These are phyloP conservation scores for Datisca glomerata DNA, from an alignment of 306 rosid species.

Conservation along the genomic window DNA sequence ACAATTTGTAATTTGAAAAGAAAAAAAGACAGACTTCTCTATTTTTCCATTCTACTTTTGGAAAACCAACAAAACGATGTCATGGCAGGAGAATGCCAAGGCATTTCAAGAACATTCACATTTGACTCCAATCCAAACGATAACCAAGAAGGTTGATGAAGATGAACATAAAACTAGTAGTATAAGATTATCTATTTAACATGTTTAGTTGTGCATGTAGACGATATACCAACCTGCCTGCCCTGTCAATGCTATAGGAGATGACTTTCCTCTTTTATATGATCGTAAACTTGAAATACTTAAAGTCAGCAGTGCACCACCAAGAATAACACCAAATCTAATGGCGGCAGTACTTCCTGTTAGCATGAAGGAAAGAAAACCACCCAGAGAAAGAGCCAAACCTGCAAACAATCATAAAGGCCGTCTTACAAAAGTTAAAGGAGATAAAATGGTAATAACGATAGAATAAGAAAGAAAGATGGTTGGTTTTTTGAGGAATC, in stretches of 20 bases:
- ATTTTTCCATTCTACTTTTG: no score
- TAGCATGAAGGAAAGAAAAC: slow-evolving; percentile 81
- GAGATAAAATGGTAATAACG: no score
- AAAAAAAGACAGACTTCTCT: no score
- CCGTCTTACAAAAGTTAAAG: no score
- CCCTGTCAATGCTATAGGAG: slow-evolving; percentile 58
- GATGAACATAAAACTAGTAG: not conserved
- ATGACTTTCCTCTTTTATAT: slow-evolving; percentile 42
- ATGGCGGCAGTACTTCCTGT: slow-evolving; percentile 67
- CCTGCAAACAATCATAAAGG: slow-evolving; percentile 70
- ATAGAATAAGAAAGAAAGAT: no score
- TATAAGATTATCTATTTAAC: slow-evolving; percentile 1
- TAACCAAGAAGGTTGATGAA: not conserved
- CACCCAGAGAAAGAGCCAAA: slow-evolving; percentile 68
- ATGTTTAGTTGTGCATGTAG: not conserved
- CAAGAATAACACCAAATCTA: slow-evolving; percentile 90
- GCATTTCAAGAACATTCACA: no score
- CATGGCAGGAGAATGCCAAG: no score
- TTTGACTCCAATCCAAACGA: no score
- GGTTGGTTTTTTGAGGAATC: no score
- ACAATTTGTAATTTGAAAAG: no score
- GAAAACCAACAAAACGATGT: no score
- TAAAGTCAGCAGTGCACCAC: slow-evolving; percentile 57
- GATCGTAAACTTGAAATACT: slow-evolving; percentile 65
- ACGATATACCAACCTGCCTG: slow-evolving; percentile 59